phyloP scores from a whole-genome alignment of 345 rosid species.

The Garcia nutans region DNA sequence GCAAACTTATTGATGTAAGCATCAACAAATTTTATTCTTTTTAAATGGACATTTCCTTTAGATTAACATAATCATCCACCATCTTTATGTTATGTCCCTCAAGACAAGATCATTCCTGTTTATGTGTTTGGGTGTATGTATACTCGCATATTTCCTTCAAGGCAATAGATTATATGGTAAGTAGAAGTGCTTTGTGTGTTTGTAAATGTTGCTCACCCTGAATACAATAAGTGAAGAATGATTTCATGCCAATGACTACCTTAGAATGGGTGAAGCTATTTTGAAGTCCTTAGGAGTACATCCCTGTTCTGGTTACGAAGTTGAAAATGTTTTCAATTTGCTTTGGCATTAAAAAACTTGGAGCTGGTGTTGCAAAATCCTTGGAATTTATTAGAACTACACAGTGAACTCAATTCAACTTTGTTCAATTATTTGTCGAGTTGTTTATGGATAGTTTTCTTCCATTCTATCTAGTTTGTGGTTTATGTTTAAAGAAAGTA shows the following conservation, averaged over 20 bases:
- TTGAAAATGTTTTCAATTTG: background rate
- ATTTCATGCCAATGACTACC: background rate
- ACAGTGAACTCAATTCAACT: background rate
- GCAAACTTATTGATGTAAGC: conserved; percentile 66
- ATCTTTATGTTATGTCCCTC: background rate
- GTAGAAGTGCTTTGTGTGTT: background rate
- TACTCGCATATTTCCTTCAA: background rate
- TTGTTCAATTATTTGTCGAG: background rate
- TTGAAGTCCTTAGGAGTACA: background rate
- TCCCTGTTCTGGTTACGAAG: background rate
- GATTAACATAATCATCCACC: background rate
- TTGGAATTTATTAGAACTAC: background rate
- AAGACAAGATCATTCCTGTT: background rate
- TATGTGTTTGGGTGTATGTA: background rate
- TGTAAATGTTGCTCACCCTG: background rate
- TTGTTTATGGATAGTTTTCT: background rate
- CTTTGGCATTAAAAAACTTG: background rate
- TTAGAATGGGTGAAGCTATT: background rate
- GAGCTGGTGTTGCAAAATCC: background rate
- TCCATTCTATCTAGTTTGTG: background rate
- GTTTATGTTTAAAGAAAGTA: background rate
- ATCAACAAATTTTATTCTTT: conserved; percentile 9
- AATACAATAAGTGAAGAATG: background rate
- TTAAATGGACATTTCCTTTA: conserved; percentile 6
- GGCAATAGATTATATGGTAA: background rate